Conservation (phyloP, 345 rosid genomes). For the Noccaea caerulescens region DNA sequence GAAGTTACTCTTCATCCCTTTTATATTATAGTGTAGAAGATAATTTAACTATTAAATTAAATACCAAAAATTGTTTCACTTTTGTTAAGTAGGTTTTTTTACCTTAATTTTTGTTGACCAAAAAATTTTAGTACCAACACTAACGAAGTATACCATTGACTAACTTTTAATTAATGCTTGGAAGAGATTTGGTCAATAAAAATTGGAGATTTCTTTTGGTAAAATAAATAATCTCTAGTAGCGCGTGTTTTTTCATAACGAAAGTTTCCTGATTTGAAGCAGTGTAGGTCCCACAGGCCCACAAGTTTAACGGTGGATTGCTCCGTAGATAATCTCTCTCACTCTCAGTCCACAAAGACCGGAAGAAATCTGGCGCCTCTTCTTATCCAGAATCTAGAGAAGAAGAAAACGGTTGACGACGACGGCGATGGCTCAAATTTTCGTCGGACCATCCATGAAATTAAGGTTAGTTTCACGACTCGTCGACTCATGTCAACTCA, state of each 20-base stretch:
- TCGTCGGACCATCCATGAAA: conserved; percentile 18
- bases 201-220: too few relatives aligned
- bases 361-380: background rate
- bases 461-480: conserved; percentile 19
- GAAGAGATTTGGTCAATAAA: too few relatives aligned
- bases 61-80: too few relatives aligned
- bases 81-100: too few relatives aligned
- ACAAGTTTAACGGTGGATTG: conserved; percentile 13
- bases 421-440: conserved; percentile 19
- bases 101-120: too few relatives aligned
- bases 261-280: background rate
- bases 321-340: conserved; percentile 19
- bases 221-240: too few relatives aligned
- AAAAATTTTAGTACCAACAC: too few relatives aligned
- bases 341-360: background rate
- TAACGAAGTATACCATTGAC: too few relatives aligned
- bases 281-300: conserved; percentile 18
- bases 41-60: too few relatives aligned
- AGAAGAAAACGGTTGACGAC: background rate
- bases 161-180: too few relatives aligned
- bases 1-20: too few relatives aligned
- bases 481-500: background rate
- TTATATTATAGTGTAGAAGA: too few relatives aligned
- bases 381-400: conserved; percentile 36
- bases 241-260: conserved; percentile 22